Conservation (phyloP, 305 asterid genomes). For the Withania somnifera region DNA sequence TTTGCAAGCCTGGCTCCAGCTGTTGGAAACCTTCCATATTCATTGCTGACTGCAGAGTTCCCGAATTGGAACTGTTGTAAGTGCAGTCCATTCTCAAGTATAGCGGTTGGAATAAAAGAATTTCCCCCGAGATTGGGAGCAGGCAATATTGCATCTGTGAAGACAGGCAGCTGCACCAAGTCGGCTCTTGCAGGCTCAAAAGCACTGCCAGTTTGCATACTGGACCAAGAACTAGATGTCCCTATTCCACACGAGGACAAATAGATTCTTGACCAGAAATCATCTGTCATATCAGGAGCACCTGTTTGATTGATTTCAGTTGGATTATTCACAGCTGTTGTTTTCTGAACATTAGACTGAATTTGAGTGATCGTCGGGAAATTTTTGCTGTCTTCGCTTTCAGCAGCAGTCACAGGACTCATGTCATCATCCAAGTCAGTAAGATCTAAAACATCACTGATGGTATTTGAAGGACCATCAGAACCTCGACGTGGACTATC, state of each 20-base stretch:
- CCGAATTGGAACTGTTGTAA: slow-evolving; percentile 37
- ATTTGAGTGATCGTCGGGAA: slow-evolving; percentile 8
- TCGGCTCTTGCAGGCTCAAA: slow-evolving; percentile 4
- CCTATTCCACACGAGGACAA: slow-evolving; percentile 31
- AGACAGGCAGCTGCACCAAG: slow-evolving; percentile 8
- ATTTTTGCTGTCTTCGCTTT: slow-evolving; percentile 40
- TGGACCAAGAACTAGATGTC: slow-evolving; percentile 16
- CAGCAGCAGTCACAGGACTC: slow-evolving; percentile 18
- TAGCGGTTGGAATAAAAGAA: slow-evolving; percentile 21
- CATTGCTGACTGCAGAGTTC: slow-evolving; percentile 24
- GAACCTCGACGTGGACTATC: slow-evolving; percentile 24
- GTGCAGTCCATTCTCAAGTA: slow-evolving; percentile 25
- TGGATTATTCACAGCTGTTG: slow-evolving; percentile 4
- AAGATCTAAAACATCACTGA: slow-evolving; percentile 46
- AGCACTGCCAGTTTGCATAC: slow-evolving; percentile 14
- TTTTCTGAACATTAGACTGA: slow-evolving; percentile 15
- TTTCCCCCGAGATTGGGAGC: slow-evolving; percentile 16
- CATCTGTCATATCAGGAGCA: slow-evolving; percentile 15
- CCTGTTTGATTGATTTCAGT: slow-evolving; percentile 22
- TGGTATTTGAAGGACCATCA: slow-evolving; percentile 11
- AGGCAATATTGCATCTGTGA: slow-evolving; percentile 7
- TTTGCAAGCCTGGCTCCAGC: slow-evolving; percentile 31
- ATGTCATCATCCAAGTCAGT: slow-evolving; percentile 47
- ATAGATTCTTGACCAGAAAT: slow-evolving; percentile 49
- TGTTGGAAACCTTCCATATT: slow-evolving; percentile 40